Evolutionary conservation across 2,329 filamentous ascomycete genomes (phyloP).

Genomic region (Colletotrichum lindemuthianum): DNA sequence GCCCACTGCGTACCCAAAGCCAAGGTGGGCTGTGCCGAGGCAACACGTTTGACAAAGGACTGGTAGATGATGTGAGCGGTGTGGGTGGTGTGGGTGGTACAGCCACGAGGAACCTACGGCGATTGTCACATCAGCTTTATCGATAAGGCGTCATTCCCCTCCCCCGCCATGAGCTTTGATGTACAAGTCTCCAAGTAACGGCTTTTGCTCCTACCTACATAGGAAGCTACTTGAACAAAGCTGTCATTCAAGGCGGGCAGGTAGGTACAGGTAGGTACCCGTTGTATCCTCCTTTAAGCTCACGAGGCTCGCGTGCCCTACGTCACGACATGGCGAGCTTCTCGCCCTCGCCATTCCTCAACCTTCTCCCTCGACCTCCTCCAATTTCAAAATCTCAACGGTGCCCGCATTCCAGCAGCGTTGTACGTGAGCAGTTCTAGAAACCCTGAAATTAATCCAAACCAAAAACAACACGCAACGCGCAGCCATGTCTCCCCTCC

Average conservation of each 20-base stretch:
- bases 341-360: conserved; percentile 19
- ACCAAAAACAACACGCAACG: background rate
- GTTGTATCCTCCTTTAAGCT: too few species aligned
- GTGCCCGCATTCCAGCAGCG: conserved; percentile 27
- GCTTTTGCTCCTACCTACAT: too few species aligned
- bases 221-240: too few species aligned
- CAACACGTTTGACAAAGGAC: too few species aligned
- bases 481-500: conserved; percentile 57
- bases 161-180: conserved; percentile 7
- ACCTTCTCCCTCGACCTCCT: conserved; percentile 1
- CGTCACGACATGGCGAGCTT: conserved; percentile 13
- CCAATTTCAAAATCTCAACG: conserved; percentile 14
- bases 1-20: too few species aligned
- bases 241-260: too few species aligned
- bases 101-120: background rate
- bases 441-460: background rate
- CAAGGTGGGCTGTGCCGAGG: too few species aligned
- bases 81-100: too few species aligned
- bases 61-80: too few species aligned
- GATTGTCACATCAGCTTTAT: conserved; percentile 27
- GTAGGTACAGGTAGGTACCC: background rate
- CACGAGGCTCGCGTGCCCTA: background rate
- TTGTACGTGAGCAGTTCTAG: conserved; percentile 25
- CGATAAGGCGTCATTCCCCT: conserved; percentile 33
- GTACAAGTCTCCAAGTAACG: too few species aligned